Conservation (phyloP, 176 grass and related monocot genomes). For the Musa beccarii region DNA sequence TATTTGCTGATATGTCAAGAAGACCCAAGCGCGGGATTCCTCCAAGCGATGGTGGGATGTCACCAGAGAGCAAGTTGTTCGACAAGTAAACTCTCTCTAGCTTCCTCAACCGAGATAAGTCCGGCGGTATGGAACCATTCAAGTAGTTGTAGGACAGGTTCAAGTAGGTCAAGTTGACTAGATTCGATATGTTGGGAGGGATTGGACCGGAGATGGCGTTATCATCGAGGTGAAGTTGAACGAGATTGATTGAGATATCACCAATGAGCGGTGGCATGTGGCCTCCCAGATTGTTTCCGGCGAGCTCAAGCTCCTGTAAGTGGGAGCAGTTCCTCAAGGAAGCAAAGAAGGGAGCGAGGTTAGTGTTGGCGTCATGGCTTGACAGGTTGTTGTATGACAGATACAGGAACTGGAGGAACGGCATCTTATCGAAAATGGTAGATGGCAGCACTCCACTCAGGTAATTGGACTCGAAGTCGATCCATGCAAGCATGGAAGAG, state of each 20-base stretch:
- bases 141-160: slow-evolving; percentile 45
- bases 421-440: slow-evolving; percentile 50
- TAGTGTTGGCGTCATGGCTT: slow-evolving; percentile 38
- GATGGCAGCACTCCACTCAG: slow-evolving; percentile 53
- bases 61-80: slow-evolving; percentile 63
- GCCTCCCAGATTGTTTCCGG: slow-evolving; percentile 57
- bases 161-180: slow-evolving; percentile 61
- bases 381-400: slow-evolving; percentile 68
- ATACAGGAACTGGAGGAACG: slow-evolving; percentile 39
- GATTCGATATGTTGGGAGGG: slow-evolving; percentile 50
- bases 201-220: slow-evolving; percentile 70
- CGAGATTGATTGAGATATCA: slow-evolving; percentile 35
- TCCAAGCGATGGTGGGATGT: slow-evolving; percentile 57
- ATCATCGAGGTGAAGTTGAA: slow-evolving; percentile 69
- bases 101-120: slow-evolving; percentile 41
- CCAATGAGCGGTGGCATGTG: slow-evolving; percentile 42
- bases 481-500: slow-evolving; percentile 69
- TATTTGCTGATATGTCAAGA: slow-evolving; percentile 58
- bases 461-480: slow-evolving; percentile 57
- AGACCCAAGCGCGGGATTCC: slow-evolving; percentile 44
- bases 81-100: slow-evolving; percentile 72
- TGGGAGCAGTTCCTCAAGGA: slow-evolving; percentile 62
- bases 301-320: slow-evolving; percentile 57
- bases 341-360: slow-evolving; percentile 65
- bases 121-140: slow-evolving; percentile 61